Conservation (phyloP, 352 stramenopile species). For the Globisporangium yorkense region DNA sequence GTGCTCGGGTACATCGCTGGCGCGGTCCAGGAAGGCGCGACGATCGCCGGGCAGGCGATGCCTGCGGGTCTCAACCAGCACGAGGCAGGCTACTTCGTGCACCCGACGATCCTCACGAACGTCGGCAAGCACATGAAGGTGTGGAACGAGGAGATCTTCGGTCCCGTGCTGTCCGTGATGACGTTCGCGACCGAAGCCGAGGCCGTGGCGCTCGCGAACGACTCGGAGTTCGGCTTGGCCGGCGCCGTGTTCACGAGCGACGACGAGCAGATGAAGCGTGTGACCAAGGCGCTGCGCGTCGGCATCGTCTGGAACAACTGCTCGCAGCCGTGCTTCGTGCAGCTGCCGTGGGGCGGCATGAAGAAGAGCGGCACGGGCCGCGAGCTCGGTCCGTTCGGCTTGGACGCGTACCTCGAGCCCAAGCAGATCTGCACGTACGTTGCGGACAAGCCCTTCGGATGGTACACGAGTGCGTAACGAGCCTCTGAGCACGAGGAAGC, state of each 20-base stretch:
- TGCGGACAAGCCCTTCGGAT: conserved; percentile 61
- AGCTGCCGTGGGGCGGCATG: conserved; percentile 76
- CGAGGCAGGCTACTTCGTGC: conserved; percentile 58
- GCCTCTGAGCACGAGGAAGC: not conserved
- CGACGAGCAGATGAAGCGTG: conserved; percentile 36
- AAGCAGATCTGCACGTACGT: conserved; percentile 72
- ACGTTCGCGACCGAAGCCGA: conserved; percentile 85
- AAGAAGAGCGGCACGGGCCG: conserved; percentile 82
- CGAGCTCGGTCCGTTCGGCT: conserved; percentile 54
- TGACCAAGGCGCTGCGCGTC: conserved; percentile 46
- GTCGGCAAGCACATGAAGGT: conserved; percentile 58
- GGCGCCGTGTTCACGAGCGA: conserved; percentile 66
- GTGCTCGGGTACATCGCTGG: conserved; percentile 59
- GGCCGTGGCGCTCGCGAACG: conserved; percentile 64
- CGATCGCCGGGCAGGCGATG: conserved; percentile 28
- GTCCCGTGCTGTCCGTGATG: conserved; percentile 80
- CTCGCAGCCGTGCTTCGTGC: conserved; percentile 52
- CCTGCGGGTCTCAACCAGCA: conserved; percentile 13
- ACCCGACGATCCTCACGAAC: conserved; percentile 71
- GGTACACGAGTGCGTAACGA: conserved; percentile 38
- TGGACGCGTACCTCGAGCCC: conserved; percentile 59
- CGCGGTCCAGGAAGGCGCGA: conserved; percentile 47
- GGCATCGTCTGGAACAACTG: conserved; percentile 71
- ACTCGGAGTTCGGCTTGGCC: conserved; percentile 73
- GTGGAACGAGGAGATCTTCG: conserved; percentile 88